These are phyloP conservation scores for Pseudogymnoascus sp. DNA, from an alignment of 2,329 filamentous ascomycete genomes.

Conservation along the genomic window DNA sequence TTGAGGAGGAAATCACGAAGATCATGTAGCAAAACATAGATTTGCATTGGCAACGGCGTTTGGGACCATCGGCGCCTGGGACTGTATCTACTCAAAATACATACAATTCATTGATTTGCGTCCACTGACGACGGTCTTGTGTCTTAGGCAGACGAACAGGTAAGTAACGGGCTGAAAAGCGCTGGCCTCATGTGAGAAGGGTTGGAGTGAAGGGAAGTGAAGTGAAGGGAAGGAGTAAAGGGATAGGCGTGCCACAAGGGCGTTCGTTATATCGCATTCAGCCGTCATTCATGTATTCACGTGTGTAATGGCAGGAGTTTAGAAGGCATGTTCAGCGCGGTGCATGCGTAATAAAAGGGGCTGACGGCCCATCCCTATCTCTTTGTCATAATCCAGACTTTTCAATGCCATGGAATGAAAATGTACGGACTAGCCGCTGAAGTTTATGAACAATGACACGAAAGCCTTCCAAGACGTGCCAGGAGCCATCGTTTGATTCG, in stretches of 20 bases:
- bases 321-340: neutral
- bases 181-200: conserved; percentile 6
- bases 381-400: conserved; percentile 5
- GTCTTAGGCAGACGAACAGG: conserved; percentile 9
- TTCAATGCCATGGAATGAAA: neutral
- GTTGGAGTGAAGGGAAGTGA: neutral
- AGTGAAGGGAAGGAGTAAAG: neutral
- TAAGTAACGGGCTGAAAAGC: neutral
- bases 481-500: conserved; percentile 1
- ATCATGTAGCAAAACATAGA: conserved; percentile 25
- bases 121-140: neutral
- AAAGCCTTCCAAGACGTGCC: conserved; percentile 7
- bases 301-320: conserved; percentile 1
- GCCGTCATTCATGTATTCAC: neutral
- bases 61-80: neutral
- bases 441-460: conserved; percentile 9
- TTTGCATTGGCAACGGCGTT: conserved; percentile 7
- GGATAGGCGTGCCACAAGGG: neutral
- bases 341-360: conserved; percentile 5
- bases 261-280: neutral
- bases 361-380: neutral
- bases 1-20: conserved; percentile 32
- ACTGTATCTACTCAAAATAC: conserved; percentile 6
- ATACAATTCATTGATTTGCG: neutral
- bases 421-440: neutral